Percentiles rank a stretch among this genome's conserved stretches.
Evolutionary conservation across 805 yeast species (phyloP).

Genomic region (Saccharomyces mikatae): DNA sequence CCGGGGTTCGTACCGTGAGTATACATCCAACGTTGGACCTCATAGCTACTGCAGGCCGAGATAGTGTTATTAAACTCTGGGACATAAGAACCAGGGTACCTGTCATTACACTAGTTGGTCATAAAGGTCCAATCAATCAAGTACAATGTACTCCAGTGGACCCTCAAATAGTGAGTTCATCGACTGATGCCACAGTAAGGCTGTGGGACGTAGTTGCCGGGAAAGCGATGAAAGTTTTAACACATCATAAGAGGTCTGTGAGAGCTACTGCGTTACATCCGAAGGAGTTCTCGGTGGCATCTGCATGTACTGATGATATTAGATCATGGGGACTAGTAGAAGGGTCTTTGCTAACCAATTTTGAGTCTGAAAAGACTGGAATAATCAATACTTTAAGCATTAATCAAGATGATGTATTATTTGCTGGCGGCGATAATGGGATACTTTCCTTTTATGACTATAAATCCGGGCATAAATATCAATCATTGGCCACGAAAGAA

Average conservation of each 20-base stretch:
- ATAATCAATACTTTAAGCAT: constrained; percentile 64
- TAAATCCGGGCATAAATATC: constrained; percentile 57
- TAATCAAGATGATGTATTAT: constrained; percentile 54
- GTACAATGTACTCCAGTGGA: constrained; percentile 62
- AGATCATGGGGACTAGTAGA: constrained; percentile 79
- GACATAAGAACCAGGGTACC: constrained; percentile 76
- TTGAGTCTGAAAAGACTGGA: constrained; percentile 29
- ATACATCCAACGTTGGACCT: constrained; percentile 78
- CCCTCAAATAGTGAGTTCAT: constrained; percentile 79
- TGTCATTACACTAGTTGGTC: constrained; percentile 75
- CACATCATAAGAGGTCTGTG: constrained; percentile 79
- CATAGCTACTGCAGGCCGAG: constrained; percentile 86
- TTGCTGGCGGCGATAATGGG: constrained; percentile 84
- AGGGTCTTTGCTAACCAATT: constrained; percentile 61
- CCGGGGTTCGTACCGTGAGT: constrained; percentile 78
- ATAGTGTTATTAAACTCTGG: constrained; percentile 83
- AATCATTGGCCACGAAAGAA: constrained; percentile 43
- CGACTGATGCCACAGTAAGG: constrained; percentile 76
- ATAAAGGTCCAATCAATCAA: constrained; percentile 62
- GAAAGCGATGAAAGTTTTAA: constrained; percentile 57
- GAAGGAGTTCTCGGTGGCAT: constrained; percentile 60
- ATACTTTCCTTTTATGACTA: constrained; percentile 71
- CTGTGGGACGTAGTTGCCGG: constrained; percentile 87
- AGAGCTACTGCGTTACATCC: constrained; percentile 68
- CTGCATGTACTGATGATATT: constrained; percentile 75